phyloP scores from a whole-genome alignment of 2,329 filamentous ascomycete genomes.

The Pseudomassariella vexata region DNA sequence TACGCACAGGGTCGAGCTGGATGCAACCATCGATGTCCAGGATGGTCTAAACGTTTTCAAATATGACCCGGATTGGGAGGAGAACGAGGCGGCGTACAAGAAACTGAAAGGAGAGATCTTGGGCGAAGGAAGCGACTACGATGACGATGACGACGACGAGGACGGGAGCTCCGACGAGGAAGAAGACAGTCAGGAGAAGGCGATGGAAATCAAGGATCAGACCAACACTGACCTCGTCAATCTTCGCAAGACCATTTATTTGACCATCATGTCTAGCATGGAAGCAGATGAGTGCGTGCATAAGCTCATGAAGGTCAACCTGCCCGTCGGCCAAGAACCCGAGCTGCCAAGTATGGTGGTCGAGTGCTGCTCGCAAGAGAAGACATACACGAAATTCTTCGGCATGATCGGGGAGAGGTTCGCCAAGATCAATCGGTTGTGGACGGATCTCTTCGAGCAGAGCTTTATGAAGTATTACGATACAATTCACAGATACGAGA shows the following conservation, averaged over 20 bases:
- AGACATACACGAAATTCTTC: conserved; percentile 96
- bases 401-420: conserved; percentile 92
- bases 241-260: conserved; percentile 86
- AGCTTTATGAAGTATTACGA: conserved; percentile 92
- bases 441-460: conserved; percentile 88
- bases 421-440: conserved; percentile 90
- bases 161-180: conserved; percentile 68
- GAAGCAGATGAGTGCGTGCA: conserved; percentile 96
- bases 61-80: conserved; percentile 82
- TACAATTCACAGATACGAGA: conserved; percentile 95
- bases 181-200: conserved; percentile 71
- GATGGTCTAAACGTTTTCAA: conserved; percentile 95
- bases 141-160: conserved; percentile 59
- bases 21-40: conserved; percentile 79
- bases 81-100: conserved; percentile 85
- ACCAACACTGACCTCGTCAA: conserved; percentile 95
- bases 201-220: conserved; percentile 95
- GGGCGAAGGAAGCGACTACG: conserved; percentile 84
- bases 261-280: conserved; percentile 95
- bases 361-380: conserved; percentile 93
- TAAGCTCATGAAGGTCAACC: conserved; percentile 90
- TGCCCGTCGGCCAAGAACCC: conserved; percentile 79
- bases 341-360: conserved; percentile 96
- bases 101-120: conserved; percentile 89
- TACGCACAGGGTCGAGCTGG: conserved; percentile 77